A percentile compares a stretch with the other conserved stretches of the same genome.
phyloP scores from a whole-genome alignment of 2,329 filamentous ascomycete species.

The Cladosporium sp. region DNA sequence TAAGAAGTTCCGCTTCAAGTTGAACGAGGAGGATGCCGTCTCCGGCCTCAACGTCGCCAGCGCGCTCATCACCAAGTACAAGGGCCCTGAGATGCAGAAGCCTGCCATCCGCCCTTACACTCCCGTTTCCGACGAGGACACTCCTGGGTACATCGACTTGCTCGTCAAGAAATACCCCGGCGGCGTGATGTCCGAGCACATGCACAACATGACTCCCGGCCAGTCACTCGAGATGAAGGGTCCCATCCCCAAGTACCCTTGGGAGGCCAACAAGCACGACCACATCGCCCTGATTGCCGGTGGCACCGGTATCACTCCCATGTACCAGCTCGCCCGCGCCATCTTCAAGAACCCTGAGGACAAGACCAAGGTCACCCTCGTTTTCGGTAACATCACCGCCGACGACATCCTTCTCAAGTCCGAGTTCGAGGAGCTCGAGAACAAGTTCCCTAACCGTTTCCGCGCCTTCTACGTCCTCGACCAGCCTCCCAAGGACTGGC shows the following conservation, averaged over 20 bases:
- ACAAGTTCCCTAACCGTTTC: slow-evolving; percentile 93
- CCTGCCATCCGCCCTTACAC: slow-evolving; percentile 88
- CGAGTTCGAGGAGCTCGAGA: slow-evolving; percentile 82
- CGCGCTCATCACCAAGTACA: slow-evolving; percentile 87
- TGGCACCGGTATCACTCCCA: slow-evolving; percentile 93
- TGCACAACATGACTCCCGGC: slow-evolving; percentile 77
- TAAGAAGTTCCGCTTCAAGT: slow-evolving; percentile 83
- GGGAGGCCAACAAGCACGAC: slow-evolving; percentile 85
- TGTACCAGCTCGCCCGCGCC: slow-evolving; percentile 87
- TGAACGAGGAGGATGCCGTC: slow-evolving; percentile 78
- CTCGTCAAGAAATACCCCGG: slow-evolving; percentile 87
- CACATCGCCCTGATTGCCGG: slow-evolving; percentile 87
- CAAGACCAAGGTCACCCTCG: slow-evolving; percentile 94
- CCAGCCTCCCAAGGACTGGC: slow-evolving; percentile 75
- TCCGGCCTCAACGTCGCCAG: slow-evolving; percentile 79
- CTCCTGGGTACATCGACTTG: slow-evolving; percentile 78
- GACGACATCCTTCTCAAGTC: slow-evolving; percentile 87
- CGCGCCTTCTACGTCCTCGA: slow-evolving; percentile 90
- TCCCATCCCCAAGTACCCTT: slow-evolving; percentile 88
- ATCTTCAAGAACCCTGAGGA: slow-evolving; percentile 97
- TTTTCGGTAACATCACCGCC: slow-evolving; percentile 87
- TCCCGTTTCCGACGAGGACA: slow-evolving; percentile 79
- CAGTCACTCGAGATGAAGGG: slow-evolving; percentile 90
- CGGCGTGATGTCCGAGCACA: slow-evolving; percentile 86
- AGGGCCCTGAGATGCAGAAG: slow-evolving; percentile 78